Percentiles rank a stretch among this genome's conserved stretches.
phyloP scores from a whole-genome alignment of 257 asterid species.

The Coffea eugenioides region DNA sequence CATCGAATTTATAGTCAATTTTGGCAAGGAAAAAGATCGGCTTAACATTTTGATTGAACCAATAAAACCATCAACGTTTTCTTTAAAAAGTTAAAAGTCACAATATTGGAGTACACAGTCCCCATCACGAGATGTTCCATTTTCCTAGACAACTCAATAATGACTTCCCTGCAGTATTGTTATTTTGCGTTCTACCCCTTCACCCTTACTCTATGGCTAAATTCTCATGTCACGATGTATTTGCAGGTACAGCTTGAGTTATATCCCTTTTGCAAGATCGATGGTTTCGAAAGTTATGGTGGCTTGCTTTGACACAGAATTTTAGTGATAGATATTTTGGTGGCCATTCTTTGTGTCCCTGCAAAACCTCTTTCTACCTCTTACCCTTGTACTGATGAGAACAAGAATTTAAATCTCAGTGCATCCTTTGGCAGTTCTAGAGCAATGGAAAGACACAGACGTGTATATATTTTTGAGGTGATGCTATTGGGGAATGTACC shows the following conservation, averaged over 20 bases:
- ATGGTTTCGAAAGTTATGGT: constrained; percentile 87
- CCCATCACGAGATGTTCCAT: background rate
- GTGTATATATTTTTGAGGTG: background rate
- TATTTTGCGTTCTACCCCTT: background rate
- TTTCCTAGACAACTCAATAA: background rate
- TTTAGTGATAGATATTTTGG: constrained; percentile 33
- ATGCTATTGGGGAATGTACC: background rate
- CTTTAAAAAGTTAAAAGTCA: too few relatives aligned
- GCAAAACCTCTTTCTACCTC: background rate
- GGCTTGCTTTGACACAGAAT: constrained; percentile 95
- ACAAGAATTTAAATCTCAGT: background rate
- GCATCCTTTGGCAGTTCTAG: background rate
- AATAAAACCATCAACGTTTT: too few relatives aligned
- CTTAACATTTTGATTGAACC: too few relatives aligned
- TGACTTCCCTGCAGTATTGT: background rate
- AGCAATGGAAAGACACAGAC: background rate
- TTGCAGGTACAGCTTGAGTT: constrained; percentile 97
- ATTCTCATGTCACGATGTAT: constrained; percentile 13
- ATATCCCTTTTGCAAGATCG: constrained; percentile 91
- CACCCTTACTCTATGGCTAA: background rate
- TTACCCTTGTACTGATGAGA: background rate
- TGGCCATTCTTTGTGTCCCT: background rate
- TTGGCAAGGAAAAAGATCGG: too few relatives aligned
- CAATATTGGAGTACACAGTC: too few relatives aligned
- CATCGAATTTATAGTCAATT: too few relatives aligned